phyloP scores from a whole-genome alignment of 1,139 yeast species.

The Wickerhamiella pararugosa region DNA sequence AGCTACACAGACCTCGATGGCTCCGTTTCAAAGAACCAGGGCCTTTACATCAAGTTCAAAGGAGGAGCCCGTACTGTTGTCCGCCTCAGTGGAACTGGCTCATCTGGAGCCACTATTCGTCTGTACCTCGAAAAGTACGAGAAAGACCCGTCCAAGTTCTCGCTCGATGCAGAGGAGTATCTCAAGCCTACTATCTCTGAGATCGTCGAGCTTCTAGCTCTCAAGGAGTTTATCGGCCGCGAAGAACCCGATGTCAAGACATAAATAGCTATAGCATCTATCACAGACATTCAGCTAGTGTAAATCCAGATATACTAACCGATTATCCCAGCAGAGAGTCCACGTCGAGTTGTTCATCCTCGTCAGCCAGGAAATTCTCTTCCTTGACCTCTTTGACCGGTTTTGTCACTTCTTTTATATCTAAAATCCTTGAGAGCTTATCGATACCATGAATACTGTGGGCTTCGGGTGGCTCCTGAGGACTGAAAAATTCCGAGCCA shows the following conservation, averaged over 20 bases:
- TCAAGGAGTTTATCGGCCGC: conserved; percentile 63
- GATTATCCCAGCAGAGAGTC: conserved; percentile 7
- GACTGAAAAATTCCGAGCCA: conserved; percentile 19
- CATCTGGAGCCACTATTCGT: conserved; percentile 95
- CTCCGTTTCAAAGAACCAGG: conserved; percentile 80
- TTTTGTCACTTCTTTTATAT: conserved; percentile 11
- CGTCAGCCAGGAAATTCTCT: conserved; percentile 7
- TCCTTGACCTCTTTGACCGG: conserved; percentile 7
- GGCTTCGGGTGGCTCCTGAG: conserved; percentile 13
- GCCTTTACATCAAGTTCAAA: conserved; percentile 66
- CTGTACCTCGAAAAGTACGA: conserved; percentile 80
- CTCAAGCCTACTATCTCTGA: conserved; percentile 46
- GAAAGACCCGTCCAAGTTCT: conserved; percentile 38
- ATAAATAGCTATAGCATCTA: conserved; percentile 19
- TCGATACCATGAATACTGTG: conserved; percentile 2
- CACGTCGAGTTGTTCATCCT: conserved; percentile 7
- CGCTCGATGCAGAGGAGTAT: conserved; percentile 49
- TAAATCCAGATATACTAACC: neutral
- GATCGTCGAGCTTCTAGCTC: conserved; percentile 53
- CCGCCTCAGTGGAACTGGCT: conserved; percentile 94
- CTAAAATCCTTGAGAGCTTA: conserved; percentile 5
- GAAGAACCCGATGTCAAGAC: conserved; percentile 85
- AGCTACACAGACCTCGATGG: conserved; percentile 92
- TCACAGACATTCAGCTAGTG: neutral
- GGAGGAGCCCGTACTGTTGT: conserved; percentile 80